These are phyloP conservation scores for Plicaturopsis crispa DNA, from an alignment of 768 basidiomycete genomes.

Conservation along the genomic window DNA sequence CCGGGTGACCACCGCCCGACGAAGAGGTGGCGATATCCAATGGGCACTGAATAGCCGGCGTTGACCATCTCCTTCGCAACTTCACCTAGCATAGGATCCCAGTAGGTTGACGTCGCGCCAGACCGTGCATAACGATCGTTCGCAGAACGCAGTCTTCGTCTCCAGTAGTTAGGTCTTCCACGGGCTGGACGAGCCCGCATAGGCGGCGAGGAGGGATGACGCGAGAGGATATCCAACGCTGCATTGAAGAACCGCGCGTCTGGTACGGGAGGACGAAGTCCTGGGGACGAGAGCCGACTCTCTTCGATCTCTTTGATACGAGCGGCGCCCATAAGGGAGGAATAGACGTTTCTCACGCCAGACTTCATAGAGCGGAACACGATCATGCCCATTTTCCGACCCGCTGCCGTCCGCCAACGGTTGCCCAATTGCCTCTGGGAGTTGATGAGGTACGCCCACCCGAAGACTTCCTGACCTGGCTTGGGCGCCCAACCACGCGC, in stretches of 20 bases:
- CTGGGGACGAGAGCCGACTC: constrained; percentile 5
- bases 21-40: constrained; percentile 30
- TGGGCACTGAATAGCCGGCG: constrained; percentile 32
- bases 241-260: constrained; percentile 70
- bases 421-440: constrained; percentile 13
- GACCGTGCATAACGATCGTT: constrained; percentile 17
- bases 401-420: constrained; percentile 12
- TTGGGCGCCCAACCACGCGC: constrained; percentile 13
- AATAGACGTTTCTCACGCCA: constrained; percentile 20
- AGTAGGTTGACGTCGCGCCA: constrained; percentile 16
- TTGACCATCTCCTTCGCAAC: constrained; percentile 30
- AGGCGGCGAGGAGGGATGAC: constrained; percentile 5
- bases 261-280: constrained; percentile 29
- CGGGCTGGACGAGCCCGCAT: constrained; percentile 12
- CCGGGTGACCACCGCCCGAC: constrained; percentile 23
- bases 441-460: constrained; percentile 28
- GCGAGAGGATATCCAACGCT: constrained; percentile 36
- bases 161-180: constrained; percentile 18
- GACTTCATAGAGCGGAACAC: constrained; percentile 29
- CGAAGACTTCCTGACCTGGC: constrained; percentile 17
- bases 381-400: constrained; percentile 17
- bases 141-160: constrained; percentile 20
- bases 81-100: constrained; percentile 27
- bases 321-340: constrained; percentile 13
- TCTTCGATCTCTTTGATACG: constrained; percentile 12